phyloP scores from a whole-genome alignment of 1,284 basidiomycete species.

The Somion occarium region DNA sequence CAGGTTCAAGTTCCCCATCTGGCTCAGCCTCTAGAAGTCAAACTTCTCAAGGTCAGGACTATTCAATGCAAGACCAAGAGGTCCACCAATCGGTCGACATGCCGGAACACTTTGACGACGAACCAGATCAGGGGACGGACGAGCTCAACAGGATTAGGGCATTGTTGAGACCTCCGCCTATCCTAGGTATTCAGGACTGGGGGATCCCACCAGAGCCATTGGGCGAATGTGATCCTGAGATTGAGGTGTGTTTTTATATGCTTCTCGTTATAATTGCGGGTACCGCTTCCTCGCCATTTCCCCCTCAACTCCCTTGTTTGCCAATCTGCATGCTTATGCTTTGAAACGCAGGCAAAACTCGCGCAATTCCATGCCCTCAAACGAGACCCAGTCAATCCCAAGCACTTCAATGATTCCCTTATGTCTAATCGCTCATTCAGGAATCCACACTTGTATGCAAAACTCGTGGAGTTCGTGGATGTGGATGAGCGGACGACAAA shows the following conservation, averaged over 20 bases:
- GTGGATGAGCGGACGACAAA: conserved; percentile 84
- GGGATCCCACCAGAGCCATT: conserved; percentile 67
- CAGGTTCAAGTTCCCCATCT: conserved; percentile 8
- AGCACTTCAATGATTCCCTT: conserved; percentile 92
- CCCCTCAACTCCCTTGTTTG: conserved; percentile 10
- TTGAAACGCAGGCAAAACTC: conserved; percentile 61
- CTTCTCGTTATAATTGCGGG: conserved; percentile 18
- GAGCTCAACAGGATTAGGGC: conserved; percentile 49
- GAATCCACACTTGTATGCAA: conserved; percentile 91
- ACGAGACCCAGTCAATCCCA: conserved; percentile 51
- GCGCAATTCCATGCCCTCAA: conserved; percentile 74
- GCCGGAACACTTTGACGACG: conserved; percentile 15
- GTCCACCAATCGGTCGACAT: conserved; percentile 9
- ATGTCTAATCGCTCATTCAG: conserved; percentile 88
- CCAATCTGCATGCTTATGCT: conserved; percentile 25
- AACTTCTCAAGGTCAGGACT: background rate
- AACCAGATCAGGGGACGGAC: conserved; percentile 23
- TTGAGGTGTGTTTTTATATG: no score
- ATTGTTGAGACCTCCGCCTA: conserved; percentile 57
- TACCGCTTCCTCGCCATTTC: background rate
- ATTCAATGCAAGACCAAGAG: conserved; percentile 1
- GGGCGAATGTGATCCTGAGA: conserved; percentile 50
- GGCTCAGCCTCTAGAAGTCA: background rate
- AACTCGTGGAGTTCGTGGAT: conserved; percentile 88
- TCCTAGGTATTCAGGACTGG: conserved; percentile 66